A percentile compares a stretch with the other conserved stretches of the same genome.
Conservation (phyloP, 352 stramenopile genomes). For the Halophytophthora batemanensis region DNA sequence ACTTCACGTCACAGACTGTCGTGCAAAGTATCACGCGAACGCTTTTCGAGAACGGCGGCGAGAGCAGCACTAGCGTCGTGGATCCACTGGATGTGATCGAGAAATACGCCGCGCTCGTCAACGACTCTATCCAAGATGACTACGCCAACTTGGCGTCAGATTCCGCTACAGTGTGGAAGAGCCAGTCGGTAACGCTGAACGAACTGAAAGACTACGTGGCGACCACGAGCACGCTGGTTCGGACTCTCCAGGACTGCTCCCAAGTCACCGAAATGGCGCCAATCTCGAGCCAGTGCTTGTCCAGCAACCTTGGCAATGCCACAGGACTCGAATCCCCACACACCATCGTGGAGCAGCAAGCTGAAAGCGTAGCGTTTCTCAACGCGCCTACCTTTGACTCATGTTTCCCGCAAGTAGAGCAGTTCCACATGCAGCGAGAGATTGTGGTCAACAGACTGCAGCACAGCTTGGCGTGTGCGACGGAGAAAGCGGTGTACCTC, state of each 20-base stretch:
- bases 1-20: slow-evolving; percentile 5
- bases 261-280: slow-evolving; percentile 7
- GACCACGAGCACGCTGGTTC: slow-evolving; percentile 27
- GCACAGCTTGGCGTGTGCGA: slow-evolving; percentile 37
- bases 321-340: slow-evolving; percentile 8
- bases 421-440: slow-evolving; percentile 6
- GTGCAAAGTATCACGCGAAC: slow-evolving; percentile 21
- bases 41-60: slow-evolving; percentile 29
- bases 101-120: slow-evolving; percentile 28
- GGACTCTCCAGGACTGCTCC: slow-evolving; percentile 32
- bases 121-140: slow-evolving; percentile 30
- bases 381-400: slow-evolving; percentile 13
- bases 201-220: slow-evolving; percentile 17
- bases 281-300: slow-evolving; percentile 23
- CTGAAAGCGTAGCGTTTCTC: slow-evolving; percentile 18
- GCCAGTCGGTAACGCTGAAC: slow-evolving; percentile 19
- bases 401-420: slow-evolving; percentile 19
- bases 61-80: slow-evolving; percentile 18
- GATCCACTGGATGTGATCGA: slow-evolving; percentile 25
- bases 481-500: slow-evolving; percentile 64
- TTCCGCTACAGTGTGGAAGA: slow-evolving; percentile 24
- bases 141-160: slow-evolving; percentile 23
- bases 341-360: slow-evolving; percentile 12
- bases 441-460: slow-evolving; percentile 29
- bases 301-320: slow-evolving; percentile 14